phyloP scores from a whole-genome alignment of 1,284 basidiomycete species.

The Ustilago curta region DNA sequence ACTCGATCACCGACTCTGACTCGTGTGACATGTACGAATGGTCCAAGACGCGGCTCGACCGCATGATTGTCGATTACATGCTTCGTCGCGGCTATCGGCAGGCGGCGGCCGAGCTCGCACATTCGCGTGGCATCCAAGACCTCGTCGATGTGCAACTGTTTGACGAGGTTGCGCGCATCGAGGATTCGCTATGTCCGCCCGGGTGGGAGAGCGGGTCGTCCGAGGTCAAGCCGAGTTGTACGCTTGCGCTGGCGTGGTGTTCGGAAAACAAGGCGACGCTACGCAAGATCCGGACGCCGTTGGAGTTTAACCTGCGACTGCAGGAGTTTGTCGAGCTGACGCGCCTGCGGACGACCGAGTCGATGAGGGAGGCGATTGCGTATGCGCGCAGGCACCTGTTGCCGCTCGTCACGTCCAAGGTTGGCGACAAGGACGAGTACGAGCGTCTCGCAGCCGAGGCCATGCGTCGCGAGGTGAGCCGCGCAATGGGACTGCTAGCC shows the following conservation, averaged over 20 bases:
- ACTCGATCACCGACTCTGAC: conserved; percentile 33
- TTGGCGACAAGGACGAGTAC: conserved; percentile 35
- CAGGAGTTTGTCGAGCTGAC: conserved; percentile 95
- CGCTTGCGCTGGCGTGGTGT: conserved; percentile 92
- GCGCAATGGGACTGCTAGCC: conserved; percentile 63
- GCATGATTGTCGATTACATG: conserved; percentile 93
- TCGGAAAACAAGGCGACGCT: conserved; percentile 93
- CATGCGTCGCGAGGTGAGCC: conserved; percentile 23
- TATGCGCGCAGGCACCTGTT: conserved; percentile 86
- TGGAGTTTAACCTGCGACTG: conserved; percentile 93
- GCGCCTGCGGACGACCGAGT: conserved; percentile 24
- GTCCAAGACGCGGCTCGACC: conserved; percentile 82
- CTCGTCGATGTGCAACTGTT: conserved; percentile 80
- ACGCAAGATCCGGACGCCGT: conserved; percentile 82
- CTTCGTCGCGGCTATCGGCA: conserved; percentile 75
- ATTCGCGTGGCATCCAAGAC: conserved; percentile 29
- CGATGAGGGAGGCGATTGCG: conserved; percentile 81
- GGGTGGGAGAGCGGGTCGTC: neutral
- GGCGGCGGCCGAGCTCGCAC: conserved; percentile 48
- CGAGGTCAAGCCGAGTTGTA: conserved; percentile 76
- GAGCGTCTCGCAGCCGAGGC: conserved; percentile 33
- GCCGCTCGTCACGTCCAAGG: conserved; percentile 72
- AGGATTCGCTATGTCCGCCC: conserved; percentile 76
- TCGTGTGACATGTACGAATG: conserved; percentile 71
- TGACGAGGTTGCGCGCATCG: conserved; percentile 85